Conservation (phyloP, 108 stramenopile genomes). For the Craspedostauros australis region DNA sequence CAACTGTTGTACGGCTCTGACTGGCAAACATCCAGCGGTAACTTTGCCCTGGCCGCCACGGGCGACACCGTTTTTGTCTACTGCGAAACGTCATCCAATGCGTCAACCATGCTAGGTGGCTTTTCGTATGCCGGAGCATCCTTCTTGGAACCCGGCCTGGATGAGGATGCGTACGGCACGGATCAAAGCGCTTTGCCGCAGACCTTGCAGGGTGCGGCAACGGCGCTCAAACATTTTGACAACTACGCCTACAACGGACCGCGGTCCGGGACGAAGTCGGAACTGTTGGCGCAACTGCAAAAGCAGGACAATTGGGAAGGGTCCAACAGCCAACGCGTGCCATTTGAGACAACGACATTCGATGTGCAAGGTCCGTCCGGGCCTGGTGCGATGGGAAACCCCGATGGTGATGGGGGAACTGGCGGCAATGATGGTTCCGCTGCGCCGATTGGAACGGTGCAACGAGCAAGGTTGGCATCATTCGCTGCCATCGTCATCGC, state of each 20-base stretch:
- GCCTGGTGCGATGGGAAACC: no score
- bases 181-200: conserved; percentile 11
- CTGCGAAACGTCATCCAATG: no score
- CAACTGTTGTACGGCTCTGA: neutral
- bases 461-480: no score
- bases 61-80: conserved; percentile 23
- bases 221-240: conserved; percentile 9
- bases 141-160: neutral
- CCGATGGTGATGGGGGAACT: no score
- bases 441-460: no score
- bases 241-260: conserved; percentile 24
- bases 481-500: no score
- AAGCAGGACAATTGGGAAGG: conserved; percentile 19
- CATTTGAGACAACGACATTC: no score
- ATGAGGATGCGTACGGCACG: neutral
- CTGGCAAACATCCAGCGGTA: conserved; percentile 9
- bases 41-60: conserved; percentile 14
- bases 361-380: no score
- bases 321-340: no score
- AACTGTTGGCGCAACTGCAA: neutral
- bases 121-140: neutral
- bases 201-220: neutral
- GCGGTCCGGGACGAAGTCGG: conserved; percentile 2
- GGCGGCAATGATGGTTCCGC: no score
- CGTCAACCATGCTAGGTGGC: neutral